Evolutionary conservation across 148 eudicot genomes (phyloP), one percentile per base, ranked within the genome.

Genomic region (Fagopyrum tataricum): DNA sequence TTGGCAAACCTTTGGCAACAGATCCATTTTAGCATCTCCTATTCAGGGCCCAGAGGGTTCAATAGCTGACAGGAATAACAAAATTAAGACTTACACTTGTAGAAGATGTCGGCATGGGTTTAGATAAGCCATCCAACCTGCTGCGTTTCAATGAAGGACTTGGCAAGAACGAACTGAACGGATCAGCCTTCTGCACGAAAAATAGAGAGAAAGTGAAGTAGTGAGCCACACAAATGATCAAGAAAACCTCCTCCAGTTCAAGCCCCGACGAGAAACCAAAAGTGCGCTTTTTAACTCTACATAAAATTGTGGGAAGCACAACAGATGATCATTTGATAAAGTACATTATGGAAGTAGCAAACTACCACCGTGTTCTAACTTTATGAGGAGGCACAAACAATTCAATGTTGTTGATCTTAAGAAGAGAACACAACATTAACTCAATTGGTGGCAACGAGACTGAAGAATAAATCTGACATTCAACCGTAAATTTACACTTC

Each of bases 111-210:
- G 44, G 21, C 14, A 39, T 6, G 8, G 23, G 31, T 61, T 26
- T 26, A 61, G 31, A 64, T 5, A n/a, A 5, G 20, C 43, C 43
- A 64, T 64, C 69, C 43, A 64, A 23, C 69, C 69, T 64, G 18
- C 69, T 39, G 20, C 69, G 69, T 64, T 64, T 64, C 43, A 21
- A 43, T 37, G 69, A 37, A 64, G 69, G 69, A 39, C 15, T 64
- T 64, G 69, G 69, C 69, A 64, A 64, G 69, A 64, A 64, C 69
- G 44, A 64, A 31, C 69, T 64, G 43, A 64, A 64, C n/a, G 69
- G 43, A 14, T 64, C 41, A 39, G 69, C 69, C 14, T 64, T 64
- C 44, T 64, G 44, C 43, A 5, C 7, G 15, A 37, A 37, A 39
- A 37, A 37, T 26, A 61, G 40, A 61, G 67, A 59, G 37, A 26